Evolutionary conservation across 2,329 filamentous ascomycete genomes (phyloP), one percentile per base, ranked within the genome.

Genomic region (Karstenula rhodostoma): DNA sequence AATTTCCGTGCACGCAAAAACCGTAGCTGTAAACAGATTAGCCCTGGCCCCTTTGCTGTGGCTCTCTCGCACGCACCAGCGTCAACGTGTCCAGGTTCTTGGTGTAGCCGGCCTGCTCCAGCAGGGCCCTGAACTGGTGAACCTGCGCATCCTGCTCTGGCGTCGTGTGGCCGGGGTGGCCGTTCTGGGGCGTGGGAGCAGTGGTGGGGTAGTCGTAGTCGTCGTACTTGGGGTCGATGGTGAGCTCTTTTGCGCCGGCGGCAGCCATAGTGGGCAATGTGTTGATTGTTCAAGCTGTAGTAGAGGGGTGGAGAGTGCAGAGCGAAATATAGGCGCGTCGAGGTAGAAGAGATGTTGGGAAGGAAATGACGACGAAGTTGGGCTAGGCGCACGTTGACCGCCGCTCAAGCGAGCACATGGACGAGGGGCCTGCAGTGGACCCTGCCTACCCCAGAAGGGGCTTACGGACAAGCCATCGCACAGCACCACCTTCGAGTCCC

Each of bases 1-100:
- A 97, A 99, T 85, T 98, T 98, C 76, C 95, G 88, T 58, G 95
- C 95, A 77, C 95, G 88, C 73, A 99, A 84, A 82, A 97, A 97
- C 76, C 94, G 90, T 76, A 97, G 84, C 89, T 93, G 69, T 58
- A 69, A 37, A 59, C 61, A 57, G 59, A 56, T 71, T 69, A 73
- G 73, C 62, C 23, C 27, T 46, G 50, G 40, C 23, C 42, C 12
- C 9, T 22, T 4, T 12, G 2, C 15, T 17, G 33, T 10, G 13
- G 44, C 29, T 27, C 35, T 33, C 25, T 29, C 47, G 48, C 29
- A 51, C 88, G 61, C 84, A 95, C 91, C 85, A 99, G 79, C 60
- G 93, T 97, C 83, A 98, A 79, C 37, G 94, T 98, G 80, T 99
- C 95, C 75, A 99, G 85, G 71, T 93, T 87, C 72, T 96, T 88